Evolutionary conservation across 2,329 filamentous ascomycete genomes (phyloP).

Genomic region (Gyromitra esculenta): DNA sequence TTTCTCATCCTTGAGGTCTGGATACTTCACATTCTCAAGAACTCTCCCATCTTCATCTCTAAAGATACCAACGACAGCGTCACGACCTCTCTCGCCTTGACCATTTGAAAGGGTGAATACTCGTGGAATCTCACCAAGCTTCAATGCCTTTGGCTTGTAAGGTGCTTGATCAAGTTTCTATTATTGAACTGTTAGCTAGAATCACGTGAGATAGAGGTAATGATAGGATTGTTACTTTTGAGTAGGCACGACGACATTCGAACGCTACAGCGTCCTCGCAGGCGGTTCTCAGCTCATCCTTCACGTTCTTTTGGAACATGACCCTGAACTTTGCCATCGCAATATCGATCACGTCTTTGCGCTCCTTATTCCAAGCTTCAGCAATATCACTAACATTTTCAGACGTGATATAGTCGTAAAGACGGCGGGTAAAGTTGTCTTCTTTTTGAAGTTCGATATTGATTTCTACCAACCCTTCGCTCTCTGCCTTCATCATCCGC

Average conservation of each 20-base stretch:
- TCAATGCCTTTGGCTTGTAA: constrained; percentile 92
- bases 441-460: constrained; percentile 79
- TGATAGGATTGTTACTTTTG: constrained; percentile 58
- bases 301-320: constrained; percentile 88
- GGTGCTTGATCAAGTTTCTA: constrained; percentile 93
- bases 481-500: constrained; percentile 96
- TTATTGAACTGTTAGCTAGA: constrained; percentile 38
- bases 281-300: constrained; percentile 90
- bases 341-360: constrained; percentile 82
- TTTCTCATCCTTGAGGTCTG: constrained; percentile 76
- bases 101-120: constrained; percentile 90
- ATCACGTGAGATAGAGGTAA: neutral
- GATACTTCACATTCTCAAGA: constrained; percentile 86
- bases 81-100: constrained; percentile 75
- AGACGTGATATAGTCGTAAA: constrained; percentile 86
- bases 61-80: constrained; percentile 89
- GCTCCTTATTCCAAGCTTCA: constrained; percentile 91
- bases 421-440: constrained; percentile 76
- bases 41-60: constrained; percentile 92
- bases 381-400: constrained; percentile 96
- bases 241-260: constrained; percentile 86
- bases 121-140: constrained; percentile 84
- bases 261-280: constrained; percentile 94
- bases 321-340: constrained; percentile 83
- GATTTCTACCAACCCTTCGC: constrained; percentile 90